Evolutionary conservation across 768 basidiomycete genomes (phyloP).

Genomic region (Mycena epipterygia): DNA sequence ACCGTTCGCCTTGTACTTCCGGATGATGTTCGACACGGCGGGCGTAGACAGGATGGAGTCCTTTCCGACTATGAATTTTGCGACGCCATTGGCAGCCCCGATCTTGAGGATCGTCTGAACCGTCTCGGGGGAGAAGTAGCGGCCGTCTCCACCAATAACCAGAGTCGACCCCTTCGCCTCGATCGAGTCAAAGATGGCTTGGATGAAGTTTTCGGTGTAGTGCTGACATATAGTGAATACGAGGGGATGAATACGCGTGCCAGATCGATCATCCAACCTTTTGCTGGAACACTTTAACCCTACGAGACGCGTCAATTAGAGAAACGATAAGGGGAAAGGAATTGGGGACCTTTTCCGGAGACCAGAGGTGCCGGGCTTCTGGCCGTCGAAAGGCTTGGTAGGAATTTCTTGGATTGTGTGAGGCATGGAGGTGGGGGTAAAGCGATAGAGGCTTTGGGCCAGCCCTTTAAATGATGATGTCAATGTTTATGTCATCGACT

Average conservation of each 20-base stretch:
- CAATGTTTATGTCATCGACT: neutral
- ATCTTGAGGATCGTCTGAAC: constrained; percentile 95
- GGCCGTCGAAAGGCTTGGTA: constrained; percentile 92
- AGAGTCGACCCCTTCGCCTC: constrained; percentile 83
- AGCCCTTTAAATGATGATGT: neutral
- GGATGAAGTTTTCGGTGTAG: constrained; percentile 99
- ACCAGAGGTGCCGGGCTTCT: constrained; percentile 98
- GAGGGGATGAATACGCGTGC: constrained; percentile 14
- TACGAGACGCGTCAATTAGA: constrained; percentile 46
- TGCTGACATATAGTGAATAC: constrained; percentile 65
- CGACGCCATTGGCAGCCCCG: constrained; percentile 93
- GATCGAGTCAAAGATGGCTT: constrained; percentile 94
- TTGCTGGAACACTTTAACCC: constrained; percentile 99
- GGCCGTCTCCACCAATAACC: constrained; percentile 98
- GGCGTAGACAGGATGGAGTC: constrained; percentile 96
- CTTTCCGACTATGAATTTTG: constrained; percentile 92
- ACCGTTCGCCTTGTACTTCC: constrained; percentile 96
- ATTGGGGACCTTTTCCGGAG: constrained; percentile 86
- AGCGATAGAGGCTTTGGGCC: neutral
- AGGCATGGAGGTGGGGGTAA: constrained; percentile 52
- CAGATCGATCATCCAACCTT: constrained; percentile 67
- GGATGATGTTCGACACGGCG: constrained; percentile 95
- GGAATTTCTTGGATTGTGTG: constrained; percentile 72
- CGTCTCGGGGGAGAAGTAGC: constrained; percentile 88
- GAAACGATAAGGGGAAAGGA: constrained; percentile 23